These are phyloP conservation scores for Stramenopiles sp. DNA, from an alignment of 352 stramenopile species.

Conservation along the genomic window DNA sequence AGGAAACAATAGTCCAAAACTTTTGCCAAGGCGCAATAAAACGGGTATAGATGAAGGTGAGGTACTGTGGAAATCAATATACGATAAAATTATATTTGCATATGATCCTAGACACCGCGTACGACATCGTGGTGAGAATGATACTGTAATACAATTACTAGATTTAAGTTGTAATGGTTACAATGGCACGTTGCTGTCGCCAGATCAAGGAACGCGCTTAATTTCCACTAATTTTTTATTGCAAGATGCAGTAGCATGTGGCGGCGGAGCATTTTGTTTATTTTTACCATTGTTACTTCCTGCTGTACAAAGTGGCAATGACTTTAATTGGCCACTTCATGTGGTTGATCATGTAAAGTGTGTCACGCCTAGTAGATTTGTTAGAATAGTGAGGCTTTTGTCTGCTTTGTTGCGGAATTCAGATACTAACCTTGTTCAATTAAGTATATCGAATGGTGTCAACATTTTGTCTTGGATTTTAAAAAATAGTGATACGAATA, in stretches of 20 bases:
- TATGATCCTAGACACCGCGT: neutral
- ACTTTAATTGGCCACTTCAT: neutral
- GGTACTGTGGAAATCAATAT: neutral
- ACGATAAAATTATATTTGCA: neutral
- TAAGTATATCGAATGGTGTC: neutral
- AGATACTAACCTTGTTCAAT: neutral
- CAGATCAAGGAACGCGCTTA: neutral
- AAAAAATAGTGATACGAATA: neutral
- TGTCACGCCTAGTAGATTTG: neutral
- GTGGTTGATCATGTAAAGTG: neutral
- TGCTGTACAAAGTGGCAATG: neutral
- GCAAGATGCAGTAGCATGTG: neutral
- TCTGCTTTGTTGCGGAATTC: neutral
- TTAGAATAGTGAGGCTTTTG: neutral
- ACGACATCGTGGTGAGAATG: neutral
- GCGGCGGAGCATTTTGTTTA: neutral
- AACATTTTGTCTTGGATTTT: neutral
- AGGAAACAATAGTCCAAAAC: too few relatives aligned
- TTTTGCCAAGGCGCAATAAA: too few relatives aligned
- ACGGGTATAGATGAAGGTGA: neutral
- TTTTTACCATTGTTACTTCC: neutral
- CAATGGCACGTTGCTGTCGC: neutral
- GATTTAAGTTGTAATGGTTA: neutral
- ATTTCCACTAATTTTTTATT: neutral
- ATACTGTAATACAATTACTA: neutral